A percentile compares a stretch with the other conserved stretches of the same genome.
Conservation (phyloP, 2,329 filamentous ascomycete species). For the Ascochyta viciae-villosae region DNA sequence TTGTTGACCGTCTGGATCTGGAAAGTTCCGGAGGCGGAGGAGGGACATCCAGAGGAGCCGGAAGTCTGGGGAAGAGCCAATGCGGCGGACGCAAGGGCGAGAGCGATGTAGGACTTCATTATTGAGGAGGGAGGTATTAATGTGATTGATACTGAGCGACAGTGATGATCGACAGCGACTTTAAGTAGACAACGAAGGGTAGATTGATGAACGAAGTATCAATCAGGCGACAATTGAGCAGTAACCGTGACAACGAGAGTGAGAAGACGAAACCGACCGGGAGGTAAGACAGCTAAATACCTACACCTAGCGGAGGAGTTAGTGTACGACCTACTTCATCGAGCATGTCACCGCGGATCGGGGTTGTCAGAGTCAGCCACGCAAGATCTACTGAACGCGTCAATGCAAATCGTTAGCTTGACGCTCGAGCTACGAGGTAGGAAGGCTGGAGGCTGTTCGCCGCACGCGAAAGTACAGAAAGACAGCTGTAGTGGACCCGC, state of each 20-base stretch:
- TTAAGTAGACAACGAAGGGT: constrained; percentile 28
- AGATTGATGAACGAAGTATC: constrained; percentile 51
- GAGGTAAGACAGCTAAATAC: constrained; percentile 42
- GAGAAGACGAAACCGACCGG: constrained; percentile 24
- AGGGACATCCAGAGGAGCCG: constrained; percentile 61
- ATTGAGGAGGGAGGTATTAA: constrained; percentile 20
- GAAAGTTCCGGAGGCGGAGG: constrained; percentile 63
- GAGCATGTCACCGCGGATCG: constrained; percentile 32
- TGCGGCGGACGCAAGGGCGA: constrained; percentile 40
- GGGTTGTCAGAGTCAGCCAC: constrained; percentile 25
- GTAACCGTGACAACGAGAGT: constrained; percentile 39
- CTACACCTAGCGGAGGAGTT: constrained; percentile 20
- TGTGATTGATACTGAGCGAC: constrained; percentile 18
- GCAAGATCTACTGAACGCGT: constrained; percentile 38
- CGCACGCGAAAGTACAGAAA: constrained; percentile 9
- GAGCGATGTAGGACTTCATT: constrained; percentile 43
- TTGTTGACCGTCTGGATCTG: constrained; percentile 63
- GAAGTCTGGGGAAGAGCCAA: constrained; percentile 36
- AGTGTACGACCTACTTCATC: constrained; percentile 31
- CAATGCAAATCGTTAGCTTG: constrained; percentile 34
- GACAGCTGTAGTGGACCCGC: constrained; percentile 18
- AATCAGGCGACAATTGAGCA: constrained; percentile 30
- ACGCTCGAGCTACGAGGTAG: constrained; percentile 29
- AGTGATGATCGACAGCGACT: constrained; percentile 11
- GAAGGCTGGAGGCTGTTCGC: constrained; percentile 32